These are phyloP conservation scores for Sclerotinia glacialis DNA, from an alignment of 2,329 filamentous ascomycete genomes.

Conservation along the genomic window DNA sequence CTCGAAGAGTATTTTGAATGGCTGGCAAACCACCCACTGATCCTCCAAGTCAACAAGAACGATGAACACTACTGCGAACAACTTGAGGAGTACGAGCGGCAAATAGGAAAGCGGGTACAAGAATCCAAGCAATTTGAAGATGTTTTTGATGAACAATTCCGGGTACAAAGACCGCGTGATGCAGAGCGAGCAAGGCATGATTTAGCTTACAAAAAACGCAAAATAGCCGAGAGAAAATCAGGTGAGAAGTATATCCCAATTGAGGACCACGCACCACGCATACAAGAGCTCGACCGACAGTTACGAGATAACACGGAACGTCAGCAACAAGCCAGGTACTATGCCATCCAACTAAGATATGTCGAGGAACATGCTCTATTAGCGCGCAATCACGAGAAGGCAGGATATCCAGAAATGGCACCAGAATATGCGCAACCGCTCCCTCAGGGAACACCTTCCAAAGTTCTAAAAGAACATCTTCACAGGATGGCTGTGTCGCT, in stretches of 20 bases:
- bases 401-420: not conserved
- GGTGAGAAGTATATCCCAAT: not conserved
- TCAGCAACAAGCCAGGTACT: not conserved
- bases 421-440: not conserved
- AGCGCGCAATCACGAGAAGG: too few species aligned
- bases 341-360: not conserved
- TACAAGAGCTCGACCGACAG: not conserved
- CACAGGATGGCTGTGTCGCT: not conserved
- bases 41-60: not conserved
- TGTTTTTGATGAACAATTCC: not conserved
- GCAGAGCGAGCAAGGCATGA: not conserved
- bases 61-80: not conserved
- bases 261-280: not conserved
- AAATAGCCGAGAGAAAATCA: not conserved
- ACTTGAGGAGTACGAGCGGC: not conserved
- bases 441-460: not conserved
- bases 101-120: not conserved
- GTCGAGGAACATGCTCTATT: not conserved
- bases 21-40: not conserved
- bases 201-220: constrained; percentile 3
- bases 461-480: not conserved
- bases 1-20: not conserved
- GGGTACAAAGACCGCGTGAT: not conserved
- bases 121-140: not conserved
- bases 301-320: not conserved